Conservation (phyloP, 2,329 filamentous ascomycete genomes). For the Fusarium coicis region DNA sequence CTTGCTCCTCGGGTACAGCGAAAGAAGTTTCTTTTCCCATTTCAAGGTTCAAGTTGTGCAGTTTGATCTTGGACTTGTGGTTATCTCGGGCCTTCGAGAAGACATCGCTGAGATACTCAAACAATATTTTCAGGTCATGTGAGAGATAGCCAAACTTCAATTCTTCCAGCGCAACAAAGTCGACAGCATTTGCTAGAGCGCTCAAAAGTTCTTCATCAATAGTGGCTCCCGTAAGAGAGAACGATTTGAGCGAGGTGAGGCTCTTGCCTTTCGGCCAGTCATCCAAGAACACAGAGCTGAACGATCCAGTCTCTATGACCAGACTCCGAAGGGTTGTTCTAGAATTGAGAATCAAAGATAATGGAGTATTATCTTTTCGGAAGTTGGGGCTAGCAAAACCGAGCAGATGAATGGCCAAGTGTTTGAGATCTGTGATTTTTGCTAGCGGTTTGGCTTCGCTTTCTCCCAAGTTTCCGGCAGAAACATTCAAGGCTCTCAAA, state of each 20-base stretch:
- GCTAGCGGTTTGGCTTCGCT: not conserved
- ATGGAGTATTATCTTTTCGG: not conserved
- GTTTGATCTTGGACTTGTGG: not conserved
- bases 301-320: not conserved
- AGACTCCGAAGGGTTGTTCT: constrained; percentile 25
- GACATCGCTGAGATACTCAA: not conserved
- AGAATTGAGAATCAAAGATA: constrained; percentile 25
- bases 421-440: constrained; percentile 25
- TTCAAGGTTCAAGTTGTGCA: constrained; percentile 3
- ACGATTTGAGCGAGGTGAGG: constrained; percentile 11
- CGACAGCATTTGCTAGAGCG: constrained; percentile 3
- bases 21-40: not conserved
- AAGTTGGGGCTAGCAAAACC: not conserved
- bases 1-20: not conserved
- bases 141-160: not conserved
- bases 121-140: not conserved
- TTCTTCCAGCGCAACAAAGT: constrained; percentile 18
- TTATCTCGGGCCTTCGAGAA: not conserved
- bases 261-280: not conserved
- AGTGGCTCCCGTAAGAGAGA: not conserved
- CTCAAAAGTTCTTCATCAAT: not conserved
- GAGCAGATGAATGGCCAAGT: constrained; percentile 6
- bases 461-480: not conserved
- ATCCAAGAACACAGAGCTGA: not conserved
- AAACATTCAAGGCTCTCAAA: constrained; percentile 25